Evolutionary conservation across 495 filamentous ascomycete genomes (phyloP).

Genomic region (Bacidia gigantensis): DNA sequence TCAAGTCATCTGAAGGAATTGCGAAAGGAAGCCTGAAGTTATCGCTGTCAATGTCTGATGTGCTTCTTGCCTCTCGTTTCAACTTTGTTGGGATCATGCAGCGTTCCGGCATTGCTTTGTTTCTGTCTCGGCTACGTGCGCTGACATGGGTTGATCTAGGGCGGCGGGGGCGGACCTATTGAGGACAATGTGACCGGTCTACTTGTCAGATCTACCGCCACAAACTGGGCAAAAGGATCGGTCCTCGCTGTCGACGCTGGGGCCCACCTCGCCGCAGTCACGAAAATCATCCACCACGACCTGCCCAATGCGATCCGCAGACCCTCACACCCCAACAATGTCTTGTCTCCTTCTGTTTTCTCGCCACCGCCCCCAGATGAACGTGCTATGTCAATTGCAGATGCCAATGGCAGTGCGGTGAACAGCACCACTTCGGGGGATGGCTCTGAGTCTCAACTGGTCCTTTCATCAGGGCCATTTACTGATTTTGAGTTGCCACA

Average conservation of each 20-base stretch:
- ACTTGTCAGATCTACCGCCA: conserved; percentile 67
- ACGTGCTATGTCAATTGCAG: neutral
- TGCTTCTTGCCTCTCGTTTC: neutral
- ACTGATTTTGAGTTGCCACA: conserved; percentile 53
- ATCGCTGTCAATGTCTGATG: too few relatives aligned
- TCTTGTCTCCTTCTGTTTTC: conserved; percentile 4
- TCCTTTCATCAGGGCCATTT: conserved; percentile 47
- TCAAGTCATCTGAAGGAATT: too few relatives aligned
- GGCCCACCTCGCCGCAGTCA: conserved; percentile 73
- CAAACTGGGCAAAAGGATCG: conserved; percentile 65
- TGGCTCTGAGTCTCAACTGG: conserved; percentile 9
- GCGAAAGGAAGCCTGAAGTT: too few relatives aligned
- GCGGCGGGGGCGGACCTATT: conserved; percentile 75
- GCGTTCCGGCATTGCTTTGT: neutral
- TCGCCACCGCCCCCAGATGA: neutral
- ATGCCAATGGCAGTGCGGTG: conserved; percentile 1
- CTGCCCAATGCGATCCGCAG: conserved; percentile 19
- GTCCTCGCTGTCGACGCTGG: conserved; percentile 86
- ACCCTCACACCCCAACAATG: neutral
- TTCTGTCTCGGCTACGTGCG: conserved; percentile 21
- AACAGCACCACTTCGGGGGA: conserved; percentile 14
- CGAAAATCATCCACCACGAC: conserved; percentile 49
- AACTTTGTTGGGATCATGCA: neutral
- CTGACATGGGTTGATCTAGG: conserved; percentile 37
- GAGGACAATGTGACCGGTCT: conserved; percentile 85